phyloP scores from a whole-genome alignment of 2,329 filamentous ascomycete species.

The Drechslera avenae region DNA sequence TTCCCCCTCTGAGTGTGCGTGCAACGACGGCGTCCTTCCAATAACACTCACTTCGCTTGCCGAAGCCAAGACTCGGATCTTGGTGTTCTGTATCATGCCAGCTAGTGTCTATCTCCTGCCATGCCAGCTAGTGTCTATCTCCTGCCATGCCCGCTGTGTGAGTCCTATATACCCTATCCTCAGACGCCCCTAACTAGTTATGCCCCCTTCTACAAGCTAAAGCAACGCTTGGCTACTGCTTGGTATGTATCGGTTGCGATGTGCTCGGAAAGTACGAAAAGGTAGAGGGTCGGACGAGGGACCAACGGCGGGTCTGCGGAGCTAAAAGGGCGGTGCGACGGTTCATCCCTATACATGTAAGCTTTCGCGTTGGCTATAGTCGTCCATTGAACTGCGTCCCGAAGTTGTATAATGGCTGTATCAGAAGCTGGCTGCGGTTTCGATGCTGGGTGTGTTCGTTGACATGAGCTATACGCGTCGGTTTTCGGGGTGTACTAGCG shows the following conservation, averaged over 20 bases:
- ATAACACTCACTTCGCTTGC: conserved; percentile 17
- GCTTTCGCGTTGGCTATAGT: conserved; percentile 16
- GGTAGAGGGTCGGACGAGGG: neutral
- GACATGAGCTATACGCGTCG: no score
- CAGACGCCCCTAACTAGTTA: neutral
- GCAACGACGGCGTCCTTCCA: conserved; percentile 10
- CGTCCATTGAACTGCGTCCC: conserved; percentile 16
- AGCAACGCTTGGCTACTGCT: neutral
- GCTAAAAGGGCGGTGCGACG: conserved; percentile 1
- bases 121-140: conserved; percentile 1
- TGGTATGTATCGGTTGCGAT: neutral
- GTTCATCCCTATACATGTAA: conserved; percentile 16
- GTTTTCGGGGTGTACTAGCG: no score
- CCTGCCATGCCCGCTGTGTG: conserved; percentile 11
- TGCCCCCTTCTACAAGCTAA: no score
- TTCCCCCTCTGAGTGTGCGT: conserved; percentile 19
- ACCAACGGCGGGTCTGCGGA: neutral
- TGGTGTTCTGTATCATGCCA: conserved; percentile 19
- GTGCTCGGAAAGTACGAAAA: neutral
- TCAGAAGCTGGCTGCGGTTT: conserved; percentile 13
- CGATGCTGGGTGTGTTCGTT: neutral
- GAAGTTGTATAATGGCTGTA: conserved; percentile 15
- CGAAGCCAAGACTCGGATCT: conserved; percentile 22
- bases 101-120: neutral
- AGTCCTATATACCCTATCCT: conserved; percentile 8